These are phyloP conservation scores for Fusarium buxicola DNA, from an alignment of 2,329 filamentous ascomycete genomes.

Conservation along the genomic window DNA sequence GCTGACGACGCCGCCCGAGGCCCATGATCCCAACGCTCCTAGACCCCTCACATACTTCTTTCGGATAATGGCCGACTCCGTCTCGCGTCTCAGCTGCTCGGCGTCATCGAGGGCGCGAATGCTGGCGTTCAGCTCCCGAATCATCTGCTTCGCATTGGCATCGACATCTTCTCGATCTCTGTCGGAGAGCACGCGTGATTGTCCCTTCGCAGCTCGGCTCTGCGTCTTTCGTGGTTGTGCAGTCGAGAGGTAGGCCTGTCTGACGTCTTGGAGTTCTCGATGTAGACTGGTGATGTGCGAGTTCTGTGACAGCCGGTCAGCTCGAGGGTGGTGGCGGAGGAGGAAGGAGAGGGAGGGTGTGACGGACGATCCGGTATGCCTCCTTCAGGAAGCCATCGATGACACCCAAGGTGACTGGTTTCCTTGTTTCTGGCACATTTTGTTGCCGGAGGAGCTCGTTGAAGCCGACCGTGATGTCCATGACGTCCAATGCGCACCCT, in stretches of 20 bases:
- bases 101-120: slow-evolving; percentile 85
- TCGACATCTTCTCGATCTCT: slow-evolving; percentile 88
- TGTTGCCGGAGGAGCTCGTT: slow-evolving; percentile 74
- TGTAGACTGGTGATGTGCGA: slow-evolving; percentile 85
- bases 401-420: slow-evolving; percentile 59
- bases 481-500: slow-evolving; percentile 44
- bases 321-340: slow-evolving; percentile 3
- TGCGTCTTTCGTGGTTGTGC: slow-evolving; percentile 71
- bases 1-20: slow-evolving; percentile 67
- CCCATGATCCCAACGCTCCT: slow-evolving; percentile 73
- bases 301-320: slow-evolving; percentile 67
- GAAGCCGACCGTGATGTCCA: slow-evolving; percentile 77
- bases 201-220: slow-evolving; percentile 59
- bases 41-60: slow-evolving; percentile 76
- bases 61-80: slow-evolving; percentile 75
- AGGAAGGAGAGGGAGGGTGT: slow-evolving; percentile 36
- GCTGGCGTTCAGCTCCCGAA: slow-evolving; percentile 85
- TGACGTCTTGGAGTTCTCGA: slow-evolving; percentile 82
- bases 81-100: slow-evolving; percentile 83
- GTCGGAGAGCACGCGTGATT: slow-evolving; percentile 75
- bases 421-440: slow-evolving; percentile 60
- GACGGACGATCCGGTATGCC: slow-evolving; percentile 87
- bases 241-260: slow-evolving; percentile 91
- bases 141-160: slow-evolving; percentile 83
- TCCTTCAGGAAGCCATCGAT: slow-evolving; percentile 93